These are phyloP conservation scores for Malassezia nana DNA, from an alignment of 1,284 basidiomycete genomes.

Conservation along the genomic window DNA sequence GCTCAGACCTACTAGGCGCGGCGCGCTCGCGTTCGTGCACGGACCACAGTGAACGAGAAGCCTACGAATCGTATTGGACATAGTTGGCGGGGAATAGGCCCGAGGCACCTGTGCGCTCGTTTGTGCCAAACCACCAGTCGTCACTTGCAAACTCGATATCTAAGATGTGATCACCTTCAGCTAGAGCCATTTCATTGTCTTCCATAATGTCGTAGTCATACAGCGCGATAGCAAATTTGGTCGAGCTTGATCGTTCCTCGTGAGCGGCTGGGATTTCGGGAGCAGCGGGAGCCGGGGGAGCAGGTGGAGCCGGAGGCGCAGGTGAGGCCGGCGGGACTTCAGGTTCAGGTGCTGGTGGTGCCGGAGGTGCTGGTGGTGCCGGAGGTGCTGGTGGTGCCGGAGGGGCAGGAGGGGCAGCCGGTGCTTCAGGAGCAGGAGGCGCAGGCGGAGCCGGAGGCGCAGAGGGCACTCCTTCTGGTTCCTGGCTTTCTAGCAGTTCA, in stretches of 20 bases:
- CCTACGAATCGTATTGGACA: conserved; percentile 22
- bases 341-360: conserved; percentile 10
- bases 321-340: conserved; percentile 12
- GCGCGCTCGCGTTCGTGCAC: background rate
- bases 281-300: conserved; percentile 19
- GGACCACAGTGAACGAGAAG: background rate
- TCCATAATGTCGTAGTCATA: conserved; percentile 48
- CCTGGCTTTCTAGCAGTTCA: conserved; percentile 26
- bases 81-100: conserved; percentile 52
- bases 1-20: background rate
- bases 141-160: conserved; percentile 45
- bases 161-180: conserved; percentile 41
- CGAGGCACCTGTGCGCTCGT: conserved; percentile 50
- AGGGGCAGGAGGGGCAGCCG: conserved; percentile 16
- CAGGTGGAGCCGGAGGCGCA: conserved; percentile 14
- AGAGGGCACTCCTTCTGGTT: background rate
- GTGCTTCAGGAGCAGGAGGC: conserved; percentile 20
- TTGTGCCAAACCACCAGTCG: conserved; percentile 47
- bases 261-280: conserved; percentile 16
- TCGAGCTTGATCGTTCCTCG: too few relatives aligned
- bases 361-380: conserved; percentile 18
- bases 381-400: conserved; percentile 17
- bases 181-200: conserved; percentile 42
- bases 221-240: conserved; percentile 32
- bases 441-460: conserved; percentile 14